Evolutionary conservation across 129 eudicot species (phyloP).

Genomic region (Helichrysum umbraculigerum): DNA sequence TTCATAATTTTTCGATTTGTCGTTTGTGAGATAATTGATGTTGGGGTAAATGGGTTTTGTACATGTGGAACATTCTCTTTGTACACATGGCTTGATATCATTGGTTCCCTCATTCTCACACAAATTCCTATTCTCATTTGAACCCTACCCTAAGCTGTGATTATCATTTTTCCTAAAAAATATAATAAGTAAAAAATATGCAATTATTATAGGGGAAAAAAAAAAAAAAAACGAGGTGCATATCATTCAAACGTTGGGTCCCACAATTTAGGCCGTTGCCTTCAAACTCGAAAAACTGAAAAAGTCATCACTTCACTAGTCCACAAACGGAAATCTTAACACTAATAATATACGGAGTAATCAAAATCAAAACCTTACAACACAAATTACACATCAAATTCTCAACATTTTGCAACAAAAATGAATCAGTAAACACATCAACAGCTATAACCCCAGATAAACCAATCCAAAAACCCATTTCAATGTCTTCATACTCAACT

Average conservation of each 20-base stretch:
- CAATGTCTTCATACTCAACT: slow-evolving; percentile 43
- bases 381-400: slow-evolving; percentile 4
- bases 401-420: not conserved
- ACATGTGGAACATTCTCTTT: no score
- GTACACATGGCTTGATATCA: no score
- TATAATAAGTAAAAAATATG: no score
- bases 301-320: slow-evolving; percentile 28
- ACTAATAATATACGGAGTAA: not conserved
- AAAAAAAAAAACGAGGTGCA: not conserved
- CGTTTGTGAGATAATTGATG: no score
- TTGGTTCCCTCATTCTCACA: no score
- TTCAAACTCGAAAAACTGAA: slow-evolving; percentile 33
- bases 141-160: no score
- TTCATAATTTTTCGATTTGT: no score
- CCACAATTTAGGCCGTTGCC: slow-evolving; percentile 42
- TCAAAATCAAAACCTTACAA: not conserved
- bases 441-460: not conserved
- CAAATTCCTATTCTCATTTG: no score
- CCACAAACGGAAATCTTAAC: not conserved
- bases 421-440: not conserved
- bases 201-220: no score
- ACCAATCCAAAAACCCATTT: not conserved
- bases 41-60: no score
- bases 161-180: no score
- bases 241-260: slow-evolving; percentile 36